Evolutionary conservation across 441 rosid species (phyloP), one percentile per base, ranked within the genome.

Genomic region (Populus hybrid): DNA sequence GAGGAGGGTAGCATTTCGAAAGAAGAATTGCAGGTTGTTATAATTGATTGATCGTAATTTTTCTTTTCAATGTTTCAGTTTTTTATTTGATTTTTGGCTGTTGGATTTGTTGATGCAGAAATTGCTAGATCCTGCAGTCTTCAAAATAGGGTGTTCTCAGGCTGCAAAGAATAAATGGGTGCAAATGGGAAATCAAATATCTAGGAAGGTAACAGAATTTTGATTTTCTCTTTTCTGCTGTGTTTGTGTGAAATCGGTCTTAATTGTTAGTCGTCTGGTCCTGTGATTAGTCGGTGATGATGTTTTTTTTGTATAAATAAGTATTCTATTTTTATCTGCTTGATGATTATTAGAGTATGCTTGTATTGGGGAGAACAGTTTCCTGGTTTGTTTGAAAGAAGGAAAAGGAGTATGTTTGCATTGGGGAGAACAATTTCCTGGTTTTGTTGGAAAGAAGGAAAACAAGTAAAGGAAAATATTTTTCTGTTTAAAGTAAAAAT

Each of bases 151-250:
- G 24, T 82, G 89, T 81, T 76, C 90, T 6, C 98, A 94, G 78
- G 97, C 92, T 76, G 93, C 86, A 36, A 92, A 90, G 84, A 91
- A 92, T 82, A 91, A 90, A 77, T 95, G 99, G 99, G 92, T 95
- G 75, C 93, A 87, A 61, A 89, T 92, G 92, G 30, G 30, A 28
- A 28, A 28, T 28, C 30, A 28, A 28, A 28, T 28, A 28, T 28
- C 30, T 28, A 28, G 97, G 97, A 93, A 93, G 94, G 99, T 95
- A 79, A 73, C 12, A 12, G 10, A 23, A 66, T 4, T 66, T 11
- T 54, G 9, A 28, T 28, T 18, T 42, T 54, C 30, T 6, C 16
- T 20, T 18, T 54, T 16, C 18, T 20, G 61, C 16, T 7, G 0
- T 14, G 16, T 54, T 7, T 1, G 8, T 54, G n/a, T 54, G 6